phyloP scores from a whole-genome alignment of 2,329 filamentous ascomycete genomes.

The Colletotrichum sojae region DNA sequence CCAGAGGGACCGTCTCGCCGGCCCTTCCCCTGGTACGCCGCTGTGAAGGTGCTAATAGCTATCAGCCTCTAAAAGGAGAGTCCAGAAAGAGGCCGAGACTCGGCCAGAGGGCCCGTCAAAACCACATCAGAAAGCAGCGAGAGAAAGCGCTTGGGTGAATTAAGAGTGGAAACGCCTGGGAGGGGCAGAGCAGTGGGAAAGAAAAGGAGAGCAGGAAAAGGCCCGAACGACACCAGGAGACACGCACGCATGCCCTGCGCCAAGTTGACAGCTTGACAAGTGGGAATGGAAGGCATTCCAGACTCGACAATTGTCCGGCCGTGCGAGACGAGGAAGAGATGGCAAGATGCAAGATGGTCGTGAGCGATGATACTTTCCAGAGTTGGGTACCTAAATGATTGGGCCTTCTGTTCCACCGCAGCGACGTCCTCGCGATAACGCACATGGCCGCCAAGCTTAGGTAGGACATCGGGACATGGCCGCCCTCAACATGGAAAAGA shows the following conservation, averaged over 20 bases:
- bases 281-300: no score
- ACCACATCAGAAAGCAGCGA: constrained; percentile 2
- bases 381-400: no score
- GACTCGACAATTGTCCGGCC: no score
- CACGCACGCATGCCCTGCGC: no score
- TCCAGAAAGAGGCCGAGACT: constrained; percentile 36
- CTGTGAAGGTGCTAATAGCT: neutral
- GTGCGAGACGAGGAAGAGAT: no score
- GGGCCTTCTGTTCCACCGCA: neutral
- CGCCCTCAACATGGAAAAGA: neutral
- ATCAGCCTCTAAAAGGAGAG: neutral
- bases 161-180: constrained; percentile 24
- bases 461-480: neutral
- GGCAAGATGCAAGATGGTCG: no score
- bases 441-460: neutral
- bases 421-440: neutral
- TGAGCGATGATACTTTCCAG: neutral
- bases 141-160: constrained; percentile 17
- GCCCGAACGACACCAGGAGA: constrained; percentile 3
- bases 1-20: constrained; percentile 10
- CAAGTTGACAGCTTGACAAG: no score
- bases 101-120: constrained; percentile 31
- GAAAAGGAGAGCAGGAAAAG: constrained; percentile 18
- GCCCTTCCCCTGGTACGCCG: constrained; percentile 2
- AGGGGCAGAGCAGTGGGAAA: neutral